Conservation (phyloP, 2,329 filamentous ascomycete genomes). For the Chaetomium sp. region DNA sequence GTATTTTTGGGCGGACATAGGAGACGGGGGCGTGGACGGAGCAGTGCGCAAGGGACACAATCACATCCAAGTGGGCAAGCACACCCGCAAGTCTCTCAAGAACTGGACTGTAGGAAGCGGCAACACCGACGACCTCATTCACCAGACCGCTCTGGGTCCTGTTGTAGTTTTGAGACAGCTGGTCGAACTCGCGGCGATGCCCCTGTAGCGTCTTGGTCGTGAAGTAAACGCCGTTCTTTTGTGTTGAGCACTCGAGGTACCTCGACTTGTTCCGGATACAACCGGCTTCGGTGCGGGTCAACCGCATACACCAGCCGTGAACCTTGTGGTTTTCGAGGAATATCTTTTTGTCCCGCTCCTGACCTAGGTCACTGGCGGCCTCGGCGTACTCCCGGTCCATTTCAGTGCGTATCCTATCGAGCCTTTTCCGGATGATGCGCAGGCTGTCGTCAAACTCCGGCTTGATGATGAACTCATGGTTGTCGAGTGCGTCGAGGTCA, state of each 20-base stretch:
- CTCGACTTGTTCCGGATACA: constrained; percentile 86
- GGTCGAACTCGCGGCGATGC: constrained; percentile 84
- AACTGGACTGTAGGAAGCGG: constrained; percentile 89
- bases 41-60: constrained; percentile 87
- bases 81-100: constrained; percentile 83
- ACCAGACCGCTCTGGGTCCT: constrained; percentile 88
- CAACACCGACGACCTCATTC: constrained; percentile 85
- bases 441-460: constrained; percentile 91
- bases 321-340: constrained; percentile 95
- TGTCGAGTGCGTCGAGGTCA: constrained; percentile 88
- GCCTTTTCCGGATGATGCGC: constrained; percentile 79
- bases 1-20: constrained; percentile 87
- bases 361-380: constrained; percentile 73
- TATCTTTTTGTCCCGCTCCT: constrained; percentile 97
- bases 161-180: constrained; percentile 90
- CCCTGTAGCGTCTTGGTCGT: constrained; percentile 77
- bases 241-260: constrained; percentile 93
- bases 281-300: constrained; percentile 84
- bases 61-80: constrained; percentile 89
- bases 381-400: constrained; percentile 77
- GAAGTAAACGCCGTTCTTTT: constrained; percentile 99
- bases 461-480: constrained; percentile 98
- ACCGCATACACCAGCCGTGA: constrained; percentile 92
- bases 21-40: constrained; percentile 87
- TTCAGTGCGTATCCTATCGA: constrained; percentile 74